These are phyloP conservation scores for Casuarina glauca DNA, from an alignment of 306 rosid genomes.

Conservation along the genomic window DNA sequence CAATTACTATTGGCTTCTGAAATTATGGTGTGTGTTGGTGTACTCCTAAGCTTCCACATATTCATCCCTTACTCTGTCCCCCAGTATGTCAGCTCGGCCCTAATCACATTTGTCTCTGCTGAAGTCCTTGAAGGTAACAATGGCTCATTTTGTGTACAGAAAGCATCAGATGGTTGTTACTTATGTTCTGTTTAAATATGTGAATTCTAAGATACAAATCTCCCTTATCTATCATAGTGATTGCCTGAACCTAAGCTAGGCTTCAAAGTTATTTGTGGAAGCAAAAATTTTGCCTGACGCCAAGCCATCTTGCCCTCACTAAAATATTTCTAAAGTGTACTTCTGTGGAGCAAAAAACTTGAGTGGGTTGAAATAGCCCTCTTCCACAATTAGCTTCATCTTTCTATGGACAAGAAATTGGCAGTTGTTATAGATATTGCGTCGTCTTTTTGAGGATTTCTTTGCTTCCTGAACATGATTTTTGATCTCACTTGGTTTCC, in stretches of 20 bases:
- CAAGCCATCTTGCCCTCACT: background rate
- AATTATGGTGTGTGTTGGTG: conserved; percentile 73
- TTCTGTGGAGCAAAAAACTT: background rate
- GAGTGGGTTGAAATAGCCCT: background rate
- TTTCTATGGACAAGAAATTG: background rate
- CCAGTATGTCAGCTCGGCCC: conserved; percentile 86
- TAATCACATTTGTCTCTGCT: conserved; percentile 77
- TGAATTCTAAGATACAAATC: conserved; percentile 12
- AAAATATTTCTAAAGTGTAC: background rate
- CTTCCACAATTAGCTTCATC: background rate
- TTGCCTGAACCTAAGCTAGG: background rate
- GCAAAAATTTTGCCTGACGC: background rate
- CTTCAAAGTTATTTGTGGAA: background rate
- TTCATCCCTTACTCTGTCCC: conserved; percentile 58
- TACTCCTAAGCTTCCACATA: conserved; percentile 69
- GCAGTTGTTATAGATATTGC: background rate
- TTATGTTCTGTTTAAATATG: background rate
- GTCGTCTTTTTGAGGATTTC: background rate
- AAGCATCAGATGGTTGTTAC: background rate
- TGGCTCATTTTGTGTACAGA: conserved; percentile 1
- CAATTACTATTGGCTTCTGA: conserved; percentile 79
- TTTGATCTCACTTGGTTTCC: conserved; percentile 16
- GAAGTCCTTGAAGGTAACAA: conserved; percentile 86
- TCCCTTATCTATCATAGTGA: background rate
- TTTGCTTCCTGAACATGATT: conserved; percentile 12